Base-by-base conservation (phyloP, 1,139 yeast species). In the Candida anutae region DNA sequence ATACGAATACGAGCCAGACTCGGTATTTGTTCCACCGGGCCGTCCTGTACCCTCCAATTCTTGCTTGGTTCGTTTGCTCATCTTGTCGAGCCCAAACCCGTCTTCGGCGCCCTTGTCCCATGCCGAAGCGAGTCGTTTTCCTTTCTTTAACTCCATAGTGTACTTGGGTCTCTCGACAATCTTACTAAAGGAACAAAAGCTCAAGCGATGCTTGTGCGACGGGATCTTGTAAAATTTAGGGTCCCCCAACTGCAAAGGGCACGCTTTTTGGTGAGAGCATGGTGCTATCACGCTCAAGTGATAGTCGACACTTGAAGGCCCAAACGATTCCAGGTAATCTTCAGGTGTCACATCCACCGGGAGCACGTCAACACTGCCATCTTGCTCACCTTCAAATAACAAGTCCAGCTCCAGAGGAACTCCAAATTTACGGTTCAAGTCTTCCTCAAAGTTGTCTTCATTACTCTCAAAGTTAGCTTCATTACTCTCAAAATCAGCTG, bases 211-310 rank as follows among this genome's bases (percentile, higher is more conserved):
- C 32, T 75, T 85, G 34, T 72, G 68, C 28, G 71, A 65, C n/a
- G 77, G 73, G 24, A 69, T 68, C 28, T 66, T 64, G 43, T 79
- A 80, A 39, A 67, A 76, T 24, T 74, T 74, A 5, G 88, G 85
- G 34, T 79, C 81, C 10, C 79, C 77, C 18, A 76, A 66, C 49
- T 87, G 96, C 30, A 90, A 58, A 0, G 98, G 97, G 46, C 97
- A 88, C 40, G 64, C 71, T 16, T 78, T 73, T 44, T 87, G 96
- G 50, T 90, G 97, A 0, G 94, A 58, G 48, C 97, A 90, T 4
- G 98, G 98, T 0, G 95, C 95, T 17, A 90, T 46, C 8, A 88
- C 67, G 29, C 67, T 68, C 24, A 81, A 42, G 39, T 77, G 77
- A 43, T 68, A 77, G 38, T 67, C 68, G 4, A 61, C 58, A 42